These are phyloP conservation scores for Candida silvicultrix DNA, from an alignment of 805 yeast species.

Conservation along the genomic window DNA sequence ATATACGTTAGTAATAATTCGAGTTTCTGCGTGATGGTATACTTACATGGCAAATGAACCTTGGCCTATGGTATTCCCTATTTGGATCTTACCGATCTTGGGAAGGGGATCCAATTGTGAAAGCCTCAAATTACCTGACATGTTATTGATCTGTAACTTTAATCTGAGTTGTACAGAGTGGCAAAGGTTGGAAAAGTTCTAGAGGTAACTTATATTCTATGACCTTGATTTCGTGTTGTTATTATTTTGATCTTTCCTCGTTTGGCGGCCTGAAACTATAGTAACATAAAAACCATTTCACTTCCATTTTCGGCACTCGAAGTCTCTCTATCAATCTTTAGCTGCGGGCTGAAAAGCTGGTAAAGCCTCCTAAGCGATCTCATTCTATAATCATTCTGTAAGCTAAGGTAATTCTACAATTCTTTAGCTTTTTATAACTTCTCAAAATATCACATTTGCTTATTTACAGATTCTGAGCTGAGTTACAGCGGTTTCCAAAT, in stretches of 20 bases:
- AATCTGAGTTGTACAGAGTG: background rate
- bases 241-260: slow-evolving; percentile 8
- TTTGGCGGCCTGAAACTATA: background rate
- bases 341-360: background rate
- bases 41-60: slow-evolving; percentile 59
- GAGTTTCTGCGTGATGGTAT: background rate
- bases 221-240: background rate
- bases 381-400: too few species aligned
- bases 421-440: too few species aligned
- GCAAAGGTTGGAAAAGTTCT: background rate
- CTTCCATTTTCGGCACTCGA: background rate
- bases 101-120: slow-evolving; percentile 47
- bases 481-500: too few species aligned
- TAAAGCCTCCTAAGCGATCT: too few species aligned
- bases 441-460: too few species aligned
- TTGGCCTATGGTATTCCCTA: slow-evolving; percentile 54
- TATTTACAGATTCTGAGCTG: too few species aligned
- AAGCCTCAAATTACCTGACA: slow-evolving; percentile 22
- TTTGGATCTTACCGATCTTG: slow-evolving; percentile 34
- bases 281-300: background rate
- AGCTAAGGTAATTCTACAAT: too few species aligned
- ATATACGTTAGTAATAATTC: background rate
- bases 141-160: background rate
- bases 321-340: background rate
- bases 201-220: background rate